Evolutionary conservation across 176 grass and related monocot species (phyloP), one percentile per base, ranked within the genome.

Genomic region (Phyllostachys edulis): DNA sequence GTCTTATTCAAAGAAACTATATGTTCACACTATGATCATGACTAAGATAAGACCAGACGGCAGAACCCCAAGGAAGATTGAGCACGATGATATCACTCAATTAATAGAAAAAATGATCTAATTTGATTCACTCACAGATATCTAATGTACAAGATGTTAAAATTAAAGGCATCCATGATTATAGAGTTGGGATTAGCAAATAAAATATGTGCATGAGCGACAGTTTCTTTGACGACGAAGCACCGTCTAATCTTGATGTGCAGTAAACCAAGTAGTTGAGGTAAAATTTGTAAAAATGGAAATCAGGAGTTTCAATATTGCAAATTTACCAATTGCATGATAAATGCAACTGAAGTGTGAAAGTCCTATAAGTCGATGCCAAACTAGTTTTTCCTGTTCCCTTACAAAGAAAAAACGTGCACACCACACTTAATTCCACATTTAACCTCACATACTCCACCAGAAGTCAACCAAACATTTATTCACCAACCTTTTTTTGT

Each of bases 381-480:
- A 14, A 50, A 50, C 14, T 9, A 52, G 1, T 11, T 36, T 52
- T 36, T 21, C 26, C 4, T 74, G 4, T 38, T 40, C 11, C 17
- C 14, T 20, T 3, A 49, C 13, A 49, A 14, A 42, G 21, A 42
- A 77, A 61, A 77, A 26, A 5, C 13, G 16, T 62, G 39, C 15
- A 63, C 20, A 39, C 6, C n/a, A 26, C 37, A 26, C 2, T 34
- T n/a, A 6, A 9, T 60, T 13, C 6, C 10, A 60, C 14, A 21
- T 41, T 62, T 10, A 45, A 11, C 20, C 12, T 41, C 2, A 6
- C n/a, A 47, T 27, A 2, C 0, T 11, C 1, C 32, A 50, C 27
- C 15, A 29, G 67, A 61, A 84, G 60, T 84, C 82, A 75, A 75
- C n/a, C 1, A 42, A 75, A 76, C 56, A 55, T 42, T 42, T 41